Evolutionary conservation across 352 stramenopile species (phyloP), one percentile per base, ranked within the genome.

Genomic region (Globisporangium parvum): DNA sequence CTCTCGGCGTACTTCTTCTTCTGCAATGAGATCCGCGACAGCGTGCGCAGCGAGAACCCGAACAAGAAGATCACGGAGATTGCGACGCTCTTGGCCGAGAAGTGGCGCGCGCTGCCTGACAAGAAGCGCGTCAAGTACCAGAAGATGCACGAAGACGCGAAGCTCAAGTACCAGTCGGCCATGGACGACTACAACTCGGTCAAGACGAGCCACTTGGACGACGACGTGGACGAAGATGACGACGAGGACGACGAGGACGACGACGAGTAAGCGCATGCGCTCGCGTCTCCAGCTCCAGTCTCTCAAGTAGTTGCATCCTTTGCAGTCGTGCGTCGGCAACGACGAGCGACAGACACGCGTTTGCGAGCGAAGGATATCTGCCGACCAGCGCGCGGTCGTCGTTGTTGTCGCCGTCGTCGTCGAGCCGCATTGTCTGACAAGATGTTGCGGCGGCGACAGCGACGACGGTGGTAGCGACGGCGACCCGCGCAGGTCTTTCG

Each of bases 1-100:
- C 83, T 96, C 65, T 97, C 88, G 21, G 88, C 95, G 1, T 98
- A 98, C 70, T 89, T 98, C 39, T 92, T 98, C 63, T 98, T 98
- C 66, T 96, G 92, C 62, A 97, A 97, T 63, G 90, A 95, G 46
- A 96, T 96, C 65, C 84, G 91, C 60, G 76, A 89, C 47, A 65
- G 80, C 33, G 93, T 97, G 64, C 91, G 93, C 46, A 73, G 89
- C 14, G 88, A 97, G 65, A 97, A 98, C 77, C 93, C 93, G 31
- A 88, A 85, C 73, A 97, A 96, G 77, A 96, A 91, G 55, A 97
- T 98, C 63, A 96, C 87, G 60, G 93, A 97, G 65, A 87, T 98
- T 62, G 88, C 82, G 5, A 80, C 73, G 56, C 66, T 93, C 47
- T 68, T 95, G 21, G 81, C 81, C 10, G 82, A 88, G 65, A 77